Percentiles rank a stretch among this genome's conserved stretches.
Evolutionary conservation across 1,139 yeast species (phyloP).

Genomic region (Insectozyma bohioensis): DNA sequence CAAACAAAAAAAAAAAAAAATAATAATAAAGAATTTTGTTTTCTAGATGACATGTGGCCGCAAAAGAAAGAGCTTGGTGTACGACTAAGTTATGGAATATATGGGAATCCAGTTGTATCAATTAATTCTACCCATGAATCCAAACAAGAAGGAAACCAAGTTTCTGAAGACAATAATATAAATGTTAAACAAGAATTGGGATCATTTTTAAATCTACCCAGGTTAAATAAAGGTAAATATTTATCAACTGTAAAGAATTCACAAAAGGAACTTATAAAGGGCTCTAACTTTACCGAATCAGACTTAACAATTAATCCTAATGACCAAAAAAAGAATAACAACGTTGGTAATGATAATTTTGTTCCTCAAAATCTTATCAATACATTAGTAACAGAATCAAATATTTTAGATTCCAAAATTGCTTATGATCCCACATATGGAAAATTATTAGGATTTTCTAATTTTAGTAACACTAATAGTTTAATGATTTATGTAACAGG

Average conservation of each 20-base stretch:
- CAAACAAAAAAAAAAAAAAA: slow-evolving; percentile 1
- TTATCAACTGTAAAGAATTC: slow-evolving; percentile 1
- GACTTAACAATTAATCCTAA: slow-evolving; percentile 5
- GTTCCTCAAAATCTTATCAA: slow-evolving; percentile 26
- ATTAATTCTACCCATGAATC: slow-evolving; percentile 1
- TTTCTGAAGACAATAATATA: not conserved
- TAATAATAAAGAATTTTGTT: not conserved
- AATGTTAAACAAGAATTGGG: not conserved
- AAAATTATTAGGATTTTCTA: slow-evolving; percentile 19
- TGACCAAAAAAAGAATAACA: not conserved
- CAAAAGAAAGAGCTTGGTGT: slow-evolving; percentile 40
- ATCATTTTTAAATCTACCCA: slow-evolving; percentile 3
- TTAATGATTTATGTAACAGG: slow-evolving; percentile 37
- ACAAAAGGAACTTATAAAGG: slow-evolving; percentile 4
- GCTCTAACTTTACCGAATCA: slow-evolving; percentile 13
- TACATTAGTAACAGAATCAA: slow-evolving; percentile 25
- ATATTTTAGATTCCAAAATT: slow-evolving; percentile 22
- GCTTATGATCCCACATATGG: slow-evolving; percentile 44
- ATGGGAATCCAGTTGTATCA: slow-evolving; percentile 28
- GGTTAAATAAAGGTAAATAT: not conserved
- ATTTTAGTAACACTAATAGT: slow-evolving; percentile 15
- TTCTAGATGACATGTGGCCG: slow-evolving; percentile 36
- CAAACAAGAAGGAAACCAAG: not conserved
- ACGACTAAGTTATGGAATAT: slow-evolving; percentile 39
- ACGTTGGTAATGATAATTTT: slow-evolving; percentile 12